Percentiles rank a stretch among this genome's conserved stretches.
Conservation (phyloP, 2,329 filamentous ascomycete genomes). For the Cordyceps fumosorosea region DNA sequence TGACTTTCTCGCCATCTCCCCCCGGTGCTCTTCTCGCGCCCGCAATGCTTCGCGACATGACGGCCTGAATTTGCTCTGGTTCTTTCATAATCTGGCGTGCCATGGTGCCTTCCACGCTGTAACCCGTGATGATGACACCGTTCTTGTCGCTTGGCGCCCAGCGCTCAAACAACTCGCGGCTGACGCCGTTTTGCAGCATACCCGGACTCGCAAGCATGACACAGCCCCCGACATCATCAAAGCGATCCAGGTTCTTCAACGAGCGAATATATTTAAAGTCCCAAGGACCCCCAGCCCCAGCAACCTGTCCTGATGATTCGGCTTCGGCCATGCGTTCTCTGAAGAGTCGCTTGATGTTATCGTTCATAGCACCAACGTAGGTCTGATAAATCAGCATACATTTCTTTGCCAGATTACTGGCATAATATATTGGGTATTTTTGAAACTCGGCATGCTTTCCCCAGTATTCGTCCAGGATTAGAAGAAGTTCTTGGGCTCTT, state of each 20-base stretch:
- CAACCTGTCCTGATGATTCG: constrained; percentile 65
- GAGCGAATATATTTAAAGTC: constrained; percentile 93
- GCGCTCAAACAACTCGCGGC: constrained; percentile 82
- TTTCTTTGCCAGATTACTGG: constrained; percentile 86
- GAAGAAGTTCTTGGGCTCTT: constrained; percentile 82
- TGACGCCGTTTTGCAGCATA: constrained; percentile 97
- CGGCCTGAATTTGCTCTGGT: constrained; percentile 87
- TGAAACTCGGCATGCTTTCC: constrained; percentile 80
- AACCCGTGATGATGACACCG: constrained; percentile 97
- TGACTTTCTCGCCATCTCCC: constrained; percentile 73
- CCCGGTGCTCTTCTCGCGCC: constrained; percentile 55
- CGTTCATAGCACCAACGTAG: constrained; percentile 97
- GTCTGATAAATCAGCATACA: constrained; percentile 99
- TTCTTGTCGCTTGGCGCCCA: constrained; percentile 97
- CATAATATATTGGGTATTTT: constrained; percentile 93
- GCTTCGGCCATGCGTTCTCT: constrained; percentile 86
- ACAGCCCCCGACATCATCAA: constrained; percentile 91
- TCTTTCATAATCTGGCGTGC: constrained; percentile 92
- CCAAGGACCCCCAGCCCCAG: constrained; percentile 81
- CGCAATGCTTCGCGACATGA: constrained; percentile 71
- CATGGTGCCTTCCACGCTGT: constrained; percentile 98
- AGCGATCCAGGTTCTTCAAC: constrained; percentile 86
- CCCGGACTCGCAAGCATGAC: constrained; percentile 96
- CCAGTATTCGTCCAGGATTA: constrained; percentile 98
- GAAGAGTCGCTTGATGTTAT: constrained; percentile 96